Base-by-base conservation (phyloP, 495 filamentous ascomycete species). In the Penicillium fimorum region DNA sequence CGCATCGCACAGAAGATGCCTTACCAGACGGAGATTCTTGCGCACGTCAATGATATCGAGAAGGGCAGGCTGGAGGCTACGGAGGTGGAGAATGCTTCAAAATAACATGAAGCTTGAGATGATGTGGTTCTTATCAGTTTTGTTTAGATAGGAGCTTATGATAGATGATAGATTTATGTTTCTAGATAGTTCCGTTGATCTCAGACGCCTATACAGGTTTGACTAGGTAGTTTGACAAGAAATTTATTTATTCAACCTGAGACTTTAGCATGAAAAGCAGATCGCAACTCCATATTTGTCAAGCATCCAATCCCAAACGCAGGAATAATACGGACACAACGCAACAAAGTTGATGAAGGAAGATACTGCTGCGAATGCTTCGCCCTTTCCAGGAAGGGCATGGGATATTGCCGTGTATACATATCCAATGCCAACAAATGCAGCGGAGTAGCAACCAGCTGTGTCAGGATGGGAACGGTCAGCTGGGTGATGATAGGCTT, bases 241-340 rank as follows among this genome's bases (percentile, higher is more conserved):
- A 50, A 12, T 27, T 51, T 8, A 42, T 38, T 57, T 8, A 24
- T 40, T 42, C 20, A 25, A 30, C 18, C 12, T n/a, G 45, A 47
- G 27, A 20, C 9, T 47, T 32, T 47, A 9, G 45, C 27, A 55
- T 71, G 64, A 53, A 70, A 70, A 29, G 60, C 35, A 10, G 49
- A 46, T 27, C 68, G 57, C 32, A 73, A 55, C 46, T 68, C 70
- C 47, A 65, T 59, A 38, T 73, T 73, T 12, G 62, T 53, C 25
- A 71, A 33, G 53, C 61, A 68, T 3, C 72, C 70, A 53, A 73
- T 46, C 30, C 69, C 69, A 63, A 75, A 75, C 1, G 72, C 70
- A 18, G 72, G 72, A 45, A 75, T 58, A 53, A 73, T 69, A 18
- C 70, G 63, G 43, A 66, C 62, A 55, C 70, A 69, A 3, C 70